Conservation (phyloP, 164 flowering plant species). For the Berberis thunbergii region DNA sequence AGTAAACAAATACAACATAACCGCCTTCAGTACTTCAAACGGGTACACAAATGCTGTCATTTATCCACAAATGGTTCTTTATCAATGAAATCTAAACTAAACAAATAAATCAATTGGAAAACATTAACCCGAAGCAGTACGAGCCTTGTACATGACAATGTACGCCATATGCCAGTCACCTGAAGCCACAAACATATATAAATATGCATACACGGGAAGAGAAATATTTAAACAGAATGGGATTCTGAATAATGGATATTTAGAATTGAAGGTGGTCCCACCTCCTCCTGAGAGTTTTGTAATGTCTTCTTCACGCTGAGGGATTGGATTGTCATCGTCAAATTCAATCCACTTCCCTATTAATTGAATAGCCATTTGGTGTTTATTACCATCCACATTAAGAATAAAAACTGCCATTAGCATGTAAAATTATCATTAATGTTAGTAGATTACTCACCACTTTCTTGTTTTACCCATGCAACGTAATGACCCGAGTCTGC, state of each 20-base stretch:
- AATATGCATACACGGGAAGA: not conserved
- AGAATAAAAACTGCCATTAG: not conserved
- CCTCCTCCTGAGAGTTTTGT: slow-evolving; percentile 95
- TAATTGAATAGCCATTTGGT: slow-evolving; percentile 1
- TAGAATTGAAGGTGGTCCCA: slow-evolving; percentile 19
- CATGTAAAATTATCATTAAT: not conserved
- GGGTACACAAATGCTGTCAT: too few species aligned
- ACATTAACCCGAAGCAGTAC: slow-evolving; percentile 33
- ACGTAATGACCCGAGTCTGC: slow-evolving; percentile 99
- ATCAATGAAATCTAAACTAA: not conserved
- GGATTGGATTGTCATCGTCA: slow-evolving; percentile 81
- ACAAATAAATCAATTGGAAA: not conserved
- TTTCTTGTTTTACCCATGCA: slow-evolving; percentile 98
- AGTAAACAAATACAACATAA: too few species aligned
- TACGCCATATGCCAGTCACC: slow-evolving; percentile 97
- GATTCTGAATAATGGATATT: too few species aligned
- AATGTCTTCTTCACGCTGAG: slow-evolving; percentile 82
- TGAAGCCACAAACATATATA: not conserved
- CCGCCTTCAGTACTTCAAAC: too few species aligned
- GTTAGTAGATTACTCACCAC: slow-evolving; percentile 40
- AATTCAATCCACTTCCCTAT: slow-evolving; percentile 87
- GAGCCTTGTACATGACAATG: slow-evolving; percentile 96
- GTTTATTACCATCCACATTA: not conserved
- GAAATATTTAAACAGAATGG: too few species aligned
- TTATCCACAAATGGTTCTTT: not conserved